Conservation (phyloP, 495 filamentous ascomycete species). For the Pseudomonodictys pantanalensis region DNA sequence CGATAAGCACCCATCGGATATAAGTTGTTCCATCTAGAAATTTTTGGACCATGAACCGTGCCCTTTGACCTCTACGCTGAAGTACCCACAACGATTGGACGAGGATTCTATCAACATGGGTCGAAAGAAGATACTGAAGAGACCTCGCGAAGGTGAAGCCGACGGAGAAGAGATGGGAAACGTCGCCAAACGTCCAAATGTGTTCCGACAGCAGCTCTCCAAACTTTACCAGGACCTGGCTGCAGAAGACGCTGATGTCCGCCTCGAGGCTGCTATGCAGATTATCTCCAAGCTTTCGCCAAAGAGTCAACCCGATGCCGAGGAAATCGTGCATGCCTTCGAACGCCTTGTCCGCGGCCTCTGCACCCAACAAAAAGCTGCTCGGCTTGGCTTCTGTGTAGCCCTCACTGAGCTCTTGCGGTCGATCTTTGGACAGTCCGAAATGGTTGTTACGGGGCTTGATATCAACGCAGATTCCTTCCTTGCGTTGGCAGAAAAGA, state of each 20-base stretch:
- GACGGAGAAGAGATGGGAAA: conserved; percentile 14
- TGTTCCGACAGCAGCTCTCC: conserved; percentile 36
- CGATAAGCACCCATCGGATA: no score
- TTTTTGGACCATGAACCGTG: no score
- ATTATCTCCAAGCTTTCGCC: conserved; percentile 42
- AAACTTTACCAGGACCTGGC: conserved; percentile 37
- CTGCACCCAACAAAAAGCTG: conserved; percentile 84
- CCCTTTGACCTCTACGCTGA: no score
- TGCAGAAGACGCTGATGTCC: conserved; percentile 41
- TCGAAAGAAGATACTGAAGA: conserved; percentile 27
- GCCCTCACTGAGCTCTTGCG: conserved; percentile 79
- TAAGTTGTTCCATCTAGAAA: no score
- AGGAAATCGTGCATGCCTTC: conserved; percentile 41
- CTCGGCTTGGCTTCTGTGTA: conserved; percentile 85
- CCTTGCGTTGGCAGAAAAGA: conserved; percentile 63
- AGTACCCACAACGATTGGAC: no score
- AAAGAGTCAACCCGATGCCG: conserved; percentile 21
- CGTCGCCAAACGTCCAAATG: conserved; percentile 32
- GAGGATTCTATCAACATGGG: no score
- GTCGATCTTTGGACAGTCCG: conserved; percentile 51
- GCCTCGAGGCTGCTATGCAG: conserved; percentile 44
- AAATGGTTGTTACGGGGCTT: conserved; percentile 2
- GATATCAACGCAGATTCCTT: conserved; percentile 12
- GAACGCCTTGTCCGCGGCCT: conserved; percentile 78
- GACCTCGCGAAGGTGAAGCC: conserved; percentile 12